Evolutionary conservation across 108 stramenopile species (phyloP).

Genomic region (Discostella pseudostelligera): DNA sequence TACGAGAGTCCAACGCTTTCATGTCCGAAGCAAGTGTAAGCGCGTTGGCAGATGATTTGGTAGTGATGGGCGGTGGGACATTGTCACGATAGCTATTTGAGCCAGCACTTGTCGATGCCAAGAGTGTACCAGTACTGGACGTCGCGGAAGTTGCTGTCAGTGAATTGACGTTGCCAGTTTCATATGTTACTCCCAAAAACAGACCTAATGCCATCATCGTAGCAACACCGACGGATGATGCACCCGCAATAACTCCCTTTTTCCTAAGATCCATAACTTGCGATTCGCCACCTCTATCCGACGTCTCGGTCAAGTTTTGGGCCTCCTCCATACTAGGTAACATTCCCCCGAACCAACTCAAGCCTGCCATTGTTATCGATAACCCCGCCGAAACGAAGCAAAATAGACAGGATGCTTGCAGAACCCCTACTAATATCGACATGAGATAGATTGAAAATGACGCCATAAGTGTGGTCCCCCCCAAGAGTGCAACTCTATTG

Average conservation of each 20-base stretch:
- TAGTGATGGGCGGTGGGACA: conserved; percentile 80
- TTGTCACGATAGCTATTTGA: conserved; percentile 27
- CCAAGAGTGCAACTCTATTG: conserved; percentile 66
- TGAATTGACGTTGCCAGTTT: conserved; percentile 7
- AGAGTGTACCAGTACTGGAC: conserved; percentile 21
- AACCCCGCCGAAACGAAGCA: conserved; percentile 78
- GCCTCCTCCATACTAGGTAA: conserved; percentile 39
- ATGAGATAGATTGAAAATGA: conserved; percentile 89
- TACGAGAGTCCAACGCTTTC: conserved; percentile 63
- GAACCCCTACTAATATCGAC: conserved; percentile 63
- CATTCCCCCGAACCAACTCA: conserved; percentile 64
- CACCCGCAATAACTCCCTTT: conserved; percentile 28
- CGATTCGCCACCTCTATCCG: neutral
- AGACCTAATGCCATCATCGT: conserved; percentile 35
- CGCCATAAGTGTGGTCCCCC: conserved; percentile 83
- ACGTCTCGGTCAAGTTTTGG: neutral
- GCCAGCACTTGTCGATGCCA: conserved; percentile 35
- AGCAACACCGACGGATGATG: conserved; percentile 44
- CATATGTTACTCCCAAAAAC: conserved; percentile 32
- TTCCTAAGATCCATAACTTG: conserved; percentile 21
- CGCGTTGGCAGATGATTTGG: conserved; percentile 60
- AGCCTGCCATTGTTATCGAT: conserved; percentile 52
- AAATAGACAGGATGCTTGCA: conserved; percentile 79
- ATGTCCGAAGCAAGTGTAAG: conserved; percentile 63
- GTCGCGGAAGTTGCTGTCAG: conserved; percentile 4